Evolutionary conservation across 441 rosid species (phyloP).

Genomic region (Aquilaria agallochum): DNA sequence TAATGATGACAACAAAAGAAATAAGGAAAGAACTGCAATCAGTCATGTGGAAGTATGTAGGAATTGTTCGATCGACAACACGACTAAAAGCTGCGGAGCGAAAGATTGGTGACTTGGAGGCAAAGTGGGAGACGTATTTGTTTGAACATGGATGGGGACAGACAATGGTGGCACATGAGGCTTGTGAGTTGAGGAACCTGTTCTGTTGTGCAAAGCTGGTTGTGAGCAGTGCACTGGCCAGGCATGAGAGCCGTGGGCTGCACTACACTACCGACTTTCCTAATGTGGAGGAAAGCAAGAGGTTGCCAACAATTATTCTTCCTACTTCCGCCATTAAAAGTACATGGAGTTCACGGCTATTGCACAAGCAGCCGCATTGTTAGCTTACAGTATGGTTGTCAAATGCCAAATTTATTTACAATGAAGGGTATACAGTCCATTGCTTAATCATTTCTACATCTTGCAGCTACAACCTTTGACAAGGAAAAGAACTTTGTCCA

Average conservation of each 20-base stretch:
- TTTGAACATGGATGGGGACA: slow-evolving; percentile 86
- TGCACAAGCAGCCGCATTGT: slow-evolving; percentile 37
- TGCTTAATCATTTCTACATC: too few species aligned
- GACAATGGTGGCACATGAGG: slow-evolving; percentile 84
- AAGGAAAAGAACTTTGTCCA: not conserved
- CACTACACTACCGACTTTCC: slow-evolving; percentile 86
- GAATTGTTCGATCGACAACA: slow-evolving; percentile 85
- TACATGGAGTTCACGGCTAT: slow-evolving; percentile 80
- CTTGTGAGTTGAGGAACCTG: slow-evolving; percentile 95
- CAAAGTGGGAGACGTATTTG: slow-evolving; percentile 72
- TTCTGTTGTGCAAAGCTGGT: slow-evolving; percentile 94
- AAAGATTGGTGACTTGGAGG: slow-evolving; percentile 59
- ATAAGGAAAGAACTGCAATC: slow-evolving; percentile 79
- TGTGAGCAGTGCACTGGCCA: slow-evolving; percentile 80
- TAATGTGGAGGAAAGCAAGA: slow-evolving; percentile 65
- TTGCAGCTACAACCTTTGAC: slow-evolving; percentile 7
- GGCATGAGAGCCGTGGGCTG: slow-evolving; percentile 96
- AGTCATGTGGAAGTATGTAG: slow-evolving; percentile 89
- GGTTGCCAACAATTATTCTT: slow-evolving; percentile 81
- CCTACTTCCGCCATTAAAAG: slow-evolving; percentile 42
- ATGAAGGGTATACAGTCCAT: not conserved
- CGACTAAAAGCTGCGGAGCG: slow-evolving; percentile 60
- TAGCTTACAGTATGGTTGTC: slow-evolving; percentile 16
- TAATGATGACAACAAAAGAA: slow-evolving; percentile 43
- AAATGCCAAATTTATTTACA: not conserved